Base-by-base conservation (phyloP, 1,284 basidiomycete species). In the Ustilago lituana region DNA sequence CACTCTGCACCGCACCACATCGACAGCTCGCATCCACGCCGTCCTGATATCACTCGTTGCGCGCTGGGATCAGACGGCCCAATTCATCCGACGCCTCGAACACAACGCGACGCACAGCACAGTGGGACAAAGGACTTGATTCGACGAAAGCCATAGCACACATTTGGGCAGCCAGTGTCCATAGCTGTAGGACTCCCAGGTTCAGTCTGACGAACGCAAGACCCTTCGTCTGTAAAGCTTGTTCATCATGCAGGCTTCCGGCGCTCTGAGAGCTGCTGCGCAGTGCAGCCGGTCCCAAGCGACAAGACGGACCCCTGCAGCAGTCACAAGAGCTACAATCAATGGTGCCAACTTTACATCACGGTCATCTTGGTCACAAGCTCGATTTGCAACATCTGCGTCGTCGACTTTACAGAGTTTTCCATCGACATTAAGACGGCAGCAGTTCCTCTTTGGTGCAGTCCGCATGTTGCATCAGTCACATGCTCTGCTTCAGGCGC, bases 381-480 rank as follows among this genome's bases (percentile, higher is more conserved):
- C 41, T 23, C 38, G 35, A 19, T n/a, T 39, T 17, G n/a, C 45
- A 10, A 22, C 26, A 6, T 24, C 37, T 9, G 12, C 29, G 10
- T 43, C 24, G 3, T 19, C 40, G 14, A 9, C 17, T 7, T 20
- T 40, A n/a, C 38, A 26, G 38, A 17, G 22, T 17, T 17, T 24
- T 7, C 17, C 55, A 0, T 17, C 38, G 6, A 12, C 32, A 24
- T 29, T 32, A 14, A 47, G 56, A 47, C 55, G 56, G 40, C 55
- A 51, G 24, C 51, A 54, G 20, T 44, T 58, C 5, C 36, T 58
- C 11, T 58, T 55, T 20, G 33, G 47, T 2, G 52, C 62, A 12
- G 48, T 59, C 0, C 55, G 62, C 7, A 31, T 52, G 37, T 22
- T 65, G 29, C 62, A 65, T 33, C 62, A 65, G 17, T 55, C 56